These are phyloP conservation scores for Stagonosporopsis chrysanthemi DNA, from an alignment of 2,329 filamentous ascomycete species.

Conservation along the genomic window DNA sequence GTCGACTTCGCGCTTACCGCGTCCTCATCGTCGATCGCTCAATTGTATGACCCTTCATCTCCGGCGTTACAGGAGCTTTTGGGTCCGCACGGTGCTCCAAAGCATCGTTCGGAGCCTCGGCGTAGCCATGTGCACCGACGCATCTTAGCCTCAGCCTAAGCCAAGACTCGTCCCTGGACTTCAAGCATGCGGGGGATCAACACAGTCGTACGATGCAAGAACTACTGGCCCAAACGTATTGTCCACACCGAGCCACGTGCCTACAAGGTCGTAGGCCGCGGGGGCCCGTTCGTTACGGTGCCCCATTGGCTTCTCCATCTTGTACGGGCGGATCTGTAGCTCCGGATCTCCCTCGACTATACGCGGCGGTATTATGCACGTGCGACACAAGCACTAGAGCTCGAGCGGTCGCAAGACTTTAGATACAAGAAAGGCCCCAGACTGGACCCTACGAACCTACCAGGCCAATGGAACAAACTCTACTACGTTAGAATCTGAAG, in stretches of 20 bases:
- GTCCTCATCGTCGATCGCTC: background rate
- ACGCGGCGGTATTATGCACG: constrained; percentile 3
- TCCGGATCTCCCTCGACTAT: background rate
- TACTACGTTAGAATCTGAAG: background rate
- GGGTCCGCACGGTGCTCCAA: background rate
- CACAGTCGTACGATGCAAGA: constrained; percentile 1
- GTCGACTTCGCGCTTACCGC: background rate
- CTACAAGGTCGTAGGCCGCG: background rate
- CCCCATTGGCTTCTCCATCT: background rate
- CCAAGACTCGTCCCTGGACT: background rate
- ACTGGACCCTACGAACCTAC: background rate
- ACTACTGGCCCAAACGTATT: background rate
- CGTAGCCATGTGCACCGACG: background rate
- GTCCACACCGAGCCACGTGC: background rate
- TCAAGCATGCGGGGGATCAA: background rate
- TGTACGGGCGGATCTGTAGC: background rate
- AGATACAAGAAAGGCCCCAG: background rate
- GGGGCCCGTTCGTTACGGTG: background rate
- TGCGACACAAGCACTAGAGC: constrained; percentile 1
- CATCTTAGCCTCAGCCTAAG: background rate
- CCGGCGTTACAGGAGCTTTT: background rate
- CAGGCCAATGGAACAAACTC: background rate
- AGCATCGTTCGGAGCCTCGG: background rate
- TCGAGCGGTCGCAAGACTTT: constrained; percentile 8
- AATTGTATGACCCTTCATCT: background rate